Evolutionary conservation across 139 green algal genomes (phyloP).

Genomic region (Marvania coccoides): DNA sequence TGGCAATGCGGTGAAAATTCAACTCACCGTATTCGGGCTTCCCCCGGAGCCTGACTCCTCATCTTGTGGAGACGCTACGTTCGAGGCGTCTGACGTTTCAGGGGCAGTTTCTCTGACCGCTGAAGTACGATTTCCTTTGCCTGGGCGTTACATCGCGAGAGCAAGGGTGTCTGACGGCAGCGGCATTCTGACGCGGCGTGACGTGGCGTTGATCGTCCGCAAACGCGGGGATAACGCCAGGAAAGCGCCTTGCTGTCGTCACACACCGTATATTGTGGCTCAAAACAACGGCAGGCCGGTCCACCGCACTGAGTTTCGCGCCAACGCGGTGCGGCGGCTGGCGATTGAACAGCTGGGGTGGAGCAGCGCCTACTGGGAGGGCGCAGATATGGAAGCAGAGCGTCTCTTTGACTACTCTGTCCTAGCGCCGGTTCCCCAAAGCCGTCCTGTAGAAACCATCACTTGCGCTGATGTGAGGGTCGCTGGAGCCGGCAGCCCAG

Average conservation of each 20-base stretch:
- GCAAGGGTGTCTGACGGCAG: constrained; percentile 3
- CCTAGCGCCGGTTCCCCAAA: constrained; percentile 39
- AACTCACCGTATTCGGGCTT: background rate
- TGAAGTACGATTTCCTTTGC: background rate
- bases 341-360: constrained; percentile 20
- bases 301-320: constrained; percentile 23
- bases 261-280: constrained; percentile 24
- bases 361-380: constrained; percentile 13
- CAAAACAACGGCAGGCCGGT: constrained; percentile 38
- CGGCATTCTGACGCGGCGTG: constrained; percentile 3
- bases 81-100: too few species aligned
- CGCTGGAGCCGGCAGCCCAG: background rate
- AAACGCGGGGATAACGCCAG: constrained; percentile 34
- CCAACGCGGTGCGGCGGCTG: background rate
- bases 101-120: background rate
- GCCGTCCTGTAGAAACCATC: background rate
- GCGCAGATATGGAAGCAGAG: constrained; percentile 53
- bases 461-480: background rate
- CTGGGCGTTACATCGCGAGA: constrained; percentile 35
- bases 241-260: background rate
- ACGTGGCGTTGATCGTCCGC: constrained; percentile 39
- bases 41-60: too few species aligned
- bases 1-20: background rate
- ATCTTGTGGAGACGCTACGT: too few species aligned
- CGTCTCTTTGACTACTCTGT: constrained; percentile 57